Evolutionary conservation across 116 monocot species (phyloP).

Genomic region (Zostera marina): DNA sequence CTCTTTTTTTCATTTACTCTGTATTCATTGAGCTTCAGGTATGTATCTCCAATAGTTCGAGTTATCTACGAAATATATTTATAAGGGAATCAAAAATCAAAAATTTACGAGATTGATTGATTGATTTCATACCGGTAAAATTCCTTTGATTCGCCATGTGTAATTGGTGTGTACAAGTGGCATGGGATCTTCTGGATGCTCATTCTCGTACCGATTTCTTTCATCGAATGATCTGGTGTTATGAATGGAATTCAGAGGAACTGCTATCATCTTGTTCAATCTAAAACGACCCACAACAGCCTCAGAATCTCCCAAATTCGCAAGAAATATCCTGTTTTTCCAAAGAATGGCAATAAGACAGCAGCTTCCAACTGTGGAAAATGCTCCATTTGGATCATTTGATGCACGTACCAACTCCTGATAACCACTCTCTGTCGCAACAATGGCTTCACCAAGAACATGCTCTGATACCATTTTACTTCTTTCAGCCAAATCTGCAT

Average conservation of each 20-base stretch:
- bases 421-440: no score
- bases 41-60: constrained; percentile 1
- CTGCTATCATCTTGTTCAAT: background rate
- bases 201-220: background rate
- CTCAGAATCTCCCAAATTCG: background rate
- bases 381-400: background rate
- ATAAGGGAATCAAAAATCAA: background rate
- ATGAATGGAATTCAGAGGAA: background rate
- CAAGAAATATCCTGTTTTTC: background rate
- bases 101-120: background rate
- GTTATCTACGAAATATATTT: background rate
- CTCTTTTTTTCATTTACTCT: background rate
- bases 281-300: background rate
- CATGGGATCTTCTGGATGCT: background rate
- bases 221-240: background rate
- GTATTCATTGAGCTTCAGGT: background rate
- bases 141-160: background rate
- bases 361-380: background rate
- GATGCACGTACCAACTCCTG: no score
- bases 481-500: no score
- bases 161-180: background rate
- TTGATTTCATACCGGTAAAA: background rate
- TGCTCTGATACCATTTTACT: no score
- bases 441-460: no score
- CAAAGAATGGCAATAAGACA: background rate